Base-by-base conservation (phyloP, 805 yeast species). In the Hanseniaspora valbyensis region DNA sequence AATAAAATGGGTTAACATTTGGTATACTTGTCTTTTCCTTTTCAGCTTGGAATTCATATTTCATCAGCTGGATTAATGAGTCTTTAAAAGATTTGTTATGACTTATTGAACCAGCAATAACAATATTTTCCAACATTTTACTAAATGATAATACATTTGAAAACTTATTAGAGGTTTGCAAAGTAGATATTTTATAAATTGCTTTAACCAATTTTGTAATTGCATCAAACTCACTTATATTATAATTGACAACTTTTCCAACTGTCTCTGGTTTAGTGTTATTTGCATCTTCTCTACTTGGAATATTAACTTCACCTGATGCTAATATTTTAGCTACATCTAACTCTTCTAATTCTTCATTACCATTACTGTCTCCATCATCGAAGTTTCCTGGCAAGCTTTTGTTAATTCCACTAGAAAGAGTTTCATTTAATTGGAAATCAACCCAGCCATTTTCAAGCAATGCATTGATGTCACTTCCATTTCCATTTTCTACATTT, bases 241-340 rank as follows among this genome's bases (percentile, higher is more conserved):
- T 24, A 21, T 48, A 40, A 1, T 26, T 42, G 2, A 48, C n/a
- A 3, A 16, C 16, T n/a, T 40, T 19, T 8, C 51, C 51, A 13
- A 9, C 32, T 9, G 40, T 48, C 19, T 33, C 25, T 26, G 2
- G 22, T 10, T 18, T 39, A 33, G 3, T 14, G 29, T 4, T 22
- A n/a, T 16, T 26, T 19, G 39, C 19, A 25, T 44, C 14, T 36
- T 42, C 3, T 13, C 36, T 38, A n/a, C 16, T 22, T 39, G 42
- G n/a, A 25, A 10, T 12, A 8, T 39, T 22, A 8, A 34, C 18
- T 33, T 48, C 44, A 7, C 43, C 51, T 14, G 51, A 39, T 1
- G 51, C 44, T 25, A 48, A 33, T 4, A 48, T 48, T n/a, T 48
- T 48, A 19, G 51, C 51, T 13, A 48, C 51, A 33, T 48, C 51